phyloP scores from a whole-genome alignment of 2,329 filamentous ascomycete species.

The Zymoseptoria crescenta region DNA sequence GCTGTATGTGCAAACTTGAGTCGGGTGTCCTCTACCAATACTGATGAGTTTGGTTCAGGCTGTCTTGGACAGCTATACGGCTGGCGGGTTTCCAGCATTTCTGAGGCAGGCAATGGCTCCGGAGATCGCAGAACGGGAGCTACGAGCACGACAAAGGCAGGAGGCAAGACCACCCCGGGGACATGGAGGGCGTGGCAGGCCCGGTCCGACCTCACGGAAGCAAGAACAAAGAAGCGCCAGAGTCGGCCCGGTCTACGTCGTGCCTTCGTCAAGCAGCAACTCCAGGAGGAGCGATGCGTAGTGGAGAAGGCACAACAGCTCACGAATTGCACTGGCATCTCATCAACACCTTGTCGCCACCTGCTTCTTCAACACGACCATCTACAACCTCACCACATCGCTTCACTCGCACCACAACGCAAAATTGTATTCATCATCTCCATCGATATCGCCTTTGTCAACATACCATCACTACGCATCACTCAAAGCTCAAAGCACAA shows the following conservation, averaged over 20 bases:
- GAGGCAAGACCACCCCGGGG: neutral
- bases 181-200: neutral
- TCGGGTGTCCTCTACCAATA: neutral
- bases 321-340: too few species aligned
- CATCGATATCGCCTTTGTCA: too few species aligned
- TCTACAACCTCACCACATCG: neutral
- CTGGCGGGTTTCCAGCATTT: neutral
- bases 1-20: neutral
- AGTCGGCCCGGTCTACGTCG: neutral
- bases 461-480: too few species aligned
- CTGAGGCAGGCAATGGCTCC: neutral
- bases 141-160: neutral
- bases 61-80: neutral
- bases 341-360: neutral
- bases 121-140: neutral
- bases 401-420: neutral
- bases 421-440: neutral
- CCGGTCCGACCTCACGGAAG: neutral
- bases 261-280: neutral
- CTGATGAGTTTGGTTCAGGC: neutral
- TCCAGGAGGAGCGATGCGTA: neutral
- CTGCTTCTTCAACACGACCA: neutral
- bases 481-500: too few species aligned
- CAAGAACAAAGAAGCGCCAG: neutral
- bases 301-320: too few species aligned